Evolutionary conservation across 805 yeast genomes (phyloP).

Genomic region (Ogataea henricii): DNA sequence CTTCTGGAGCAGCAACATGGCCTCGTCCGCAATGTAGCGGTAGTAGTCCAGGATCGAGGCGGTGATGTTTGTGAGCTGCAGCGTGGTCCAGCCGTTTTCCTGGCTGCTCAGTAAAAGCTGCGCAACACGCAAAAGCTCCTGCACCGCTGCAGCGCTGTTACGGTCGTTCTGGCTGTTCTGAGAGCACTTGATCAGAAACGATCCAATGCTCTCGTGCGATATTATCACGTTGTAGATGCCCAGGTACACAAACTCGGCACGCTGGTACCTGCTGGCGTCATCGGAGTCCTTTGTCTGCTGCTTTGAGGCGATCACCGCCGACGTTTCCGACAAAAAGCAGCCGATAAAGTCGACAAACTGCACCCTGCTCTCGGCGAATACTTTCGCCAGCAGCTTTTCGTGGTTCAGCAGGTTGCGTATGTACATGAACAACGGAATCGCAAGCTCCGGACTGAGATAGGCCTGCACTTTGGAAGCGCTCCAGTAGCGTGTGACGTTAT

Average conservation of each 20-base stretch:
- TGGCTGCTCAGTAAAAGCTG: constrained; percentile 43
- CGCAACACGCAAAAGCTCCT: constrained; percentile 27
- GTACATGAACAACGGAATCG: constrained; percentile 16
- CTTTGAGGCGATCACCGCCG: constrained; percentile 7
- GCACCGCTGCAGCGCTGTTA: constrained; percentile 6
- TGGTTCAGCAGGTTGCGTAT: constrained; percentile 14
- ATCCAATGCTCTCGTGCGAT: constrained; percentile 37
- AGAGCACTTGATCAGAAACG: constrained; percentile 22
- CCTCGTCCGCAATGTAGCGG: constrained; percentile 19
- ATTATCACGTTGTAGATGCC: constrained; percentile 27
- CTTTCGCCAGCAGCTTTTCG: constrained; percentile 11
- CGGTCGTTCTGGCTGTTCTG: not conserved
- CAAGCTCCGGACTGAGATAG: constrained; percentile 1
- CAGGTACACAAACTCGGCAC: constrained; percentile 20
- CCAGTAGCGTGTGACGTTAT: constrained; percentile 6
- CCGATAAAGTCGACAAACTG: constrained; percentile 10
- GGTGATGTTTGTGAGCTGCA: constrained; percentile 39
- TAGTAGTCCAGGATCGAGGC: constrained; percentile 44
- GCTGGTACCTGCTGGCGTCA: constrained; percentile 13
- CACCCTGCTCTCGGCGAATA: constrained; percentile 8
- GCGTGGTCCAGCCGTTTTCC: constrained; percentile 42
- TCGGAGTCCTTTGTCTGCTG: constrained; percentile 16
- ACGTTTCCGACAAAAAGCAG: not conserved
- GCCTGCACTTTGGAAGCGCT: not conserved
- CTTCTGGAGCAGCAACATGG: constrained; percentile 23